Base-by-base conservation (phyloP, 129 eudicot genomes). In the sunflower (Helianthus annuus) region DNA sequence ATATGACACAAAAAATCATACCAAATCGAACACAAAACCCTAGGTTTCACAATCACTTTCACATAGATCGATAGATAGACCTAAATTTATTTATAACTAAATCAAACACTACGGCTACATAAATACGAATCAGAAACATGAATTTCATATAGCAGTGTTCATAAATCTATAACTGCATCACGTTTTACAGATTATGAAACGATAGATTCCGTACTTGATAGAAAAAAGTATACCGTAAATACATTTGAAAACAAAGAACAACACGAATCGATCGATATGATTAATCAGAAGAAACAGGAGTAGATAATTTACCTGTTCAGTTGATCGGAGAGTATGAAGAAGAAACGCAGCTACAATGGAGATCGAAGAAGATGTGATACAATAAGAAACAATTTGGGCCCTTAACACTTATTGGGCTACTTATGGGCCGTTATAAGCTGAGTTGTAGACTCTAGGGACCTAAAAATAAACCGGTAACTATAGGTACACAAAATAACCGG, bases 251-350 rank as follows among this genome's bases (percentile, higher is more conserved):
- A 51, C 66, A 44, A n/a, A 60, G 3, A 34, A 48, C 32, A 7
- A n/a, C 32, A 40, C 24, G 0, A 16, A 42, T 54, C 51, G 60
- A 75, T 56, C 51, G 22, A 66, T 15, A 52, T 7, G 39, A 42
- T 56, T 38, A 16, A 66, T 45, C 58, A 56, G 22, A 8, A 13
- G 48, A n/a, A 66, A 66, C 16, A 56, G 39, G 45, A 54, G 34
- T n/a, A 44, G 27, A 17, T 48, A 22, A 22, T 69, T 69, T 40
- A 78, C 81, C 76, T 51, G 76, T 39, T 60, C 45, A n/a, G 14
- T 48, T 48, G 68, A 68, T 65, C 45, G 13, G 59, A 56, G 15
- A 66, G 52, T 39, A 68, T 46, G 69, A 68, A 16, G 8, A 4
- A 64, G n/a, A 13, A 62, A 17, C 46, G 46, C 76, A 72, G 76